These are phyloP conservation scores for Boletus fagicola DNA, from an alignment of 768 basidiomycete species.

Conservation along the genomic window DNA sequence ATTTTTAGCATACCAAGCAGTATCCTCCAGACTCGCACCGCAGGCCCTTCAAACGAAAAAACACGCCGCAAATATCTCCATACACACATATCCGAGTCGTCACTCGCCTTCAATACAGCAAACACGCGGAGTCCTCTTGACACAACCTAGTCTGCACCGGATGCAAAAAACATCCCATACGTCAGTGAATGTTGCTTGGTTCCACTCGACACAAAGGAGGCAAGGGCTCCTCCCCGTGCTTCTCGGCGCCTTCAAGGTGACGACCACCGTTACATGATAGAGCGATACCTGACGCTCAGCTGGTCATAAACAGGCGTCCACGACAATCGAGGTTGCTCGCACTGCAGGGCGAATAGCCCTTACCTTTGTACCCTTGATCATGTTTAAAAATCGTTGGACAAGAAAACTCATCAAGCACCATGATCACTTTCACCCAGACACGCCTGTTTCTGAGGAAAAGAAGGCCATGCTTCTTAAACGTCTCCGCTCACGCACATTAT, in stretches of 20 bases:
- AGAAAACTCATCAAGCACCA: conserved; percentile 49
- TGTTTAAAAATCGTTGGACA: conserved; percentile 56
- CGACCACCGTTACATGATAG: not conserved
- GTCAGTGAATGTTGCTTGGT: conserved; percentile 21
- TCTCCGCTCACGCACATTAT: conserved; percentile 47
- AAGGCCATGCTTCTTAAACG: conserved; percentile 45
- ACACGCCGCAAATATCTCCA: not conserved
- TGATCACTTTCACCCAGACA: conserved; percentile 35
- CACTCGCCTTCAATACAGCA: conserved; percentile 1
- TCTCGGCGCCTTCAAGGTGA: conserved; percentile 63
- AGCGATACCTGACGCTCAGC: not conserved
- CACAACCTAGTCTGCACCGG: not conserved
- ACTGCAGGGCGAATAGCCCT: conserved; percentile 70
- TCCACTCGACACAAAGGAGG: conserved; percentile 41
- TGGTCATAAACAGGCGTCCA: conserved; percentile 54
- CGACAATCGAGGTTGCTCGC: conserved; percentile 67
- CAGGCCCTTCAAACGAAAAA: not conserved
- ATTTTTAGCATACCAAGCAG: not conserved
- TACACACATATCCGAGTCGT: not conserved
- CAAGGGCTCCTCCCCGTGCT: conserved; percentile 48
- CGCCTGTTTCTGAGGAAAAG: conserved; percentile 53
- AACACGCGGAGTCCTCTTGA: conserved; percentile 6
- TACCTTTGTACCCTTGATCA: conserved; percentile 69
- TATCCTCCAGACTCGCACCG: not conserved
- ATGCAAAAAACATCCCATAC: conserved; percentile 3